phyloP scores from a whole-genome alignment of 441 rosid genomes.

The Viola pubescens region DNA sequence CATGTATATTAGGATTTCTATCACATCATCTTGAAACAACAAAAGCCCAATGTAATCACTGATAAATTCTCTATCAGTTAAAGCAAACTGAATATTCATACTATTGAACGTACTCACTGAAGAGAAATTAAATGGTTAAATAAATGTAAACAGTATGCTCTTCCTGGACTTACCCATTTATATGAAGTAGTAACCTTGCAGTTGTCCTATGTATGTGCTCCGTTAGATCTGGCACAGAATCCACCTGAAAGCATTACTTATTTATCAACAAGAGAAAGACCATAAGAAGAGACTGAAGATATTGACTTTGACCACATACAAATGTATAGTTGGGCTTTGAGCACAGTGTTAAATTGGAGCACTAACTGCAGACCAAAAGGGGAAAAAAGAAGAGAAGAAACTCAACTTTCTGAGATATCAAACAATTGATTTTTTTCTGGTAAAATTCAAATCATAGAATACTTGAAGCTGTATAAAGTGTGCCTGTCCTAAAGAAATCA shows the following conservation, averaged over 20 bases:
- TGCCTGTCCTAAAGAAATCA: too few relatives aligned
- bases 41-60: neutral
- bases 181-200: slow-evolving; percentile 82
- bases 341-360: too few relatives aligned
- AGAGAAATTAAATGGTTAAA: neutral
- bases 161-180: slow-evolving; percentile 61
- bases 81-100: neutral
- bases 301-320: neutral
- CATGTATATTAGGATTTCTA: neutral
- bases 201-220: slow-evolving; percentile 81
- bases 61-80: too few relatives aligned
- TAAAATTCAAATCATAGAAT: too few relatives aligned
- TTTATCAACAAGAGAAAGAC: slow-evolving; percentile 6
- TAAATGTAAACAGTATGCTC: neutral
- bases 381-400: too few relatives aligned
- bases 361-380: too few relatives aligned
- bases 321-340: too few relatives aligned
- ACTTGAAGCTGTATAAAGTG: too few relatives aligned
- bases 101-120: neutral
- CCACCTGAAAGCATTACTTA: slow-evolving; percentile 56
- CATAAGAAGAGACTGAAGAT: neutral
- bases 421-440: too few relatives aligned
- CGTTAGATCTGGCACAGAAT: slow-evolving; percentile 70
- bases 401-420: too few relatives aligned
- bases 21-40: neutral